These are phyloP conservation scores for Gossypium sturtianum DNA, from an alignment of 345 rosid genomes.

Conservation along the genomic window DNA sequence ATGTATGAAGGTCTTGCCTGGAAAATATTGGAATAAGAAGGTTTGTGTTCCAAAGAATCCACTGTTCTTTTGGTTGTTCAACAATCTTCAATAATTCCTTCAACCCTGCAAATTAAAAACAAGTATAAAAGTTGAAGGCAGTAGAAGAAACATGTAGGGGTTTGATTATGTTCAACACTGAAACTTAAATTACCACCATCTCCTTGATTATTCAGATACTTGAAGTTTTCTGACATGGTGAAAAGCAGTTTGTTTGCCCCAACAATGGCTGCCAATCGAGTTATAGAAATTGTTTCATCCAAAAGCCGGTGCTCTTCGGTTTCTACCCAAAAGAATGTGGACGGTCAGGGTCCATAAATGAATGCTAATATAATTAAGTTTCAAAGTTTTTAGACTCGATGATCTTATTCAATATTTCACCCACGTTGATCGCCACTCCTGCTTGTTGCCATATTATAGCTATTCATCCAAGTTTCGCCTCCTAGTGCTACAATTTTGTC, in stretches of 20 bases:
- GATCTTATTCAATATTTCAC: too few relatives aligned
- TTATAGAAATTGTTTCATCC: not conserved
- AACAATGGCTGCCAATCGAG: not conserved
- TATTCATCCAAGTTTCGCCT: too few relatives aligned
- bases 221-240: not conserved
- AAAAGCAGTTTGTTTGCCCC: not conserved
- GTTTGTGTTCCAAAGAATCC: not conserved
- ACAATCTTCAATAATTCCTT: not conserved
- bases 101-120: not conserved
- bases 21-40: slow-evolving; percentile 6
- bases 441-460: too few relatives aligned
- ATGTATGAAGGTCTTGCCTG: not conserved
- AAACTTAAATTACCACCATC: not conserved
- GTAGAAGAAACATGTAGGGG: not conserved
- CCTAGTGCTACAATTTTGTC: too few relatives aligned
- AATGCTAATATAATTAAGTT: too few relatives aligned
- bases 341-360: too few relatives aligned
- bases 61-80: not conserved
- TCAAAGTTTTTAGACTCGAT: too few relatives aligned
- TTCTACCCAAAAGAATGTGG: too few relatives aligned
- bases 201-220: not conserved
- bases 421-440: too few relatives aligned
- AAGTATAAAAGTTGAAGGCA: not conserved
- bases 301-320: too few relatives aligned
- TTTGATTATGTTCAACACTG: not conserved